These are phyloP conservation scores for Ogataea glucozyma DNA, from an alignment of 805 yeast species.

Conservation along the genomic window DNA sequence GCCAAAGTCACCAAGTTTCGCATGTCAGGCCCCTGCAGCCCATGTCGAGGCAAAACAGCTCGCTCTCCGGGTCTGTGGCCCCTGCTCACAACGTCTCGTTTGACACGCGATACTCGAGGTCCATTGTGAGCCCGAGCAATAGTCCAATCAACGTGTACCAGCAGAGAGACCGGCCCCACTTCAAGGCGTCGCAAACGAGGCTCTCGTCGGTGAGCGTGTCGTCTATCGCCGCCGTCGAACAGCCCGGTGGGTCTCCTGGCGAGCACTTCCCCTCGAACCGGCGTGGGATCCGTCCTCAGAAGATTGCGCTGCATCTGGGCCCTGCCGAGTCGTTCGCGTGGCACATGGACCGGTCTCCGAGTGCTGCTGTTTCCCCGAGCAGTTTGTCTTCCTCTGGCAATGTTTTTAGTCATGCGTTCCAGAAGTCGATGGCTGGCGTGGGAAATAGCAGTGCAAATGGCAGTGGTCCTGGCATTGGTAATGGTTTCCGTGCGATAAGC, in stretches of 20 bases:
- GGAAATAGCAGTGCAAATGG: not conserved
- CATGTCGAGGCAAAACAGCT: not conserved
- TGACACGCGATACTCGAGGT: conserved; percentile 16
- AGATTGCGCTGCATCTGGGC: conserved; percentile 6
- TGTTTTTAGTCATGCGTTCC: conserved; percentile 29
- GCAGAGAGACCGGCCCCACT: too few species aligned
- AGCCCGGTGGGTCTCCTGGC: conserved; percentile 31
- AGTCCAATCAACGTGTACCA: conserved; percentile 10
- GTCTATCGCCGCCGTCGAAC: conserved; percentile 24
- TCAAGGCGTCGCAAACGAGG: conserved; percentile 15
- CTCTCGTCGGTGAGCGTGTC: conserved; percentile 29
- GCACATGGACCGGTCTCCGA: conserved; percentile 11
- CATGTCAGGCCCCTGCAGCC: too few species aligned
- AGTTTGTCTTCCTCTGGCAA: conserved; percentile 18
- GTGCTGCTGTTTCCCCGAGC: conserved; percentile 20
- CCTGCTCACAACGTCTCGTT: conserved; percentile 21
- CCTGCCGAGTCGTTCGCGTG: conserved; percentile 13
- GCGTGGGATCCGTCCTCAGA: conserved; percentile 30
- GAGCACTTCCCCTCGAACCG: conserved; percentile 31
- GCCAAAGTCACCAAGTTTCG: too few species aligned
- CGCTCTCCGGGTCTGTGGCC: not conserved
- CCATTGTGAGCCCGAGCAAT: conserved; percentile 16
- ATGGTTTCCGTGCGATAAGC: not conserved
- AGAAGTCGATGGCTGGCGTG: conserved; percentile 14
- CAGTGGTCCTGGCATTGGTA: not conserved